A percentile compares a stretch with the other conserved stretches of the same genome.
phyloP scores from a whole-genome alignment of 2,329 filamentous ascomycete species.

The Alternaria novae-zelandiae region DNA sequence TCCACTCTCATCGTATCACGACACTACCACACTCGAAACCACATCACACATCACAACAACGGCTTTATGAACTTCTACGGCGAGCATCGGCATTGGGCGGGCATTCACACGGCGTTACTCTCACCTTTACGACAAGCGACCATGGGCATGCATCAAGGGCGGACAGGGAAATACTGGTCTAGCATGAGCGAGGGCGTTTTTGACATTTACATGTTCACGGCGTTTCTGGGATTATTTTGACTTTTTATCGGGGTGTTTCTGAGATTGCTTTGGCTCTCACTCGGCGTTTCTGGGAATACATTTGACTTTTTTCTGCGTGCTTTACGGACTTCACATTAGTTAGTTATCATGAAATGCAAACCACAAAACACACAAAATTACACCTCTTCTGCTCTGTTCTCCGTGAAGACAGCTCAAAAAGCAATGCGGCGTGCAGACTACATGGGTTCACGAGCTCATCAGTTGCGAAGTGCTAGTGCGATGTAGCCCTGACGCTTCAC shows the following conservation, averaged over 20 bases:
- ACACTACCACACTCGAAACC: slow-evolving; percentile 2
- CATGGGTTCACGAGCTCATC: background rate
- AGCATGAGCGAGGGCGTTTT: background rate
- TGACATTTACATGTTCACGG: background rate
- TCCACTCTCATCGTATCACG: background rate
- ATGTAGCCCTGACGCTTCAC: background rate
- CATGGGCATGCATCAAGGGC: background rate
- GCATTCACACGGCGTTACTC: background rate
- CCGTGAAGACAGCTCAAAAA: background rate
- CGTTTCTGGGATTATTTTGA: background rate
- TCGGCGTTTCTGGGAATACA: background rate
- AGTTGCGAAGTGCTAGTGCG: background rate
- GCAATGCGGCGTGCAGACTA: background rate
- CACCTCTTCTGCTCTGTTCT: background rate
- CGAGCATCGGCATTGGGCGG: background rate
- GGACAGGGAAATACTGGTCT: background rate
- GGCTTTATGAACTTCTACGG: slow-evolving; percentile 98
- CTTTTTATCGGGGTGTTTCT: background rate
- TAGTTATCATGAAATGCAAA: background rate
- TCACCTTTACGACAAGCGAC: background rate
- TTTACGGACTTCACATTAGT: background rate
- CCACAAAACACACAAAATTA: background rate
- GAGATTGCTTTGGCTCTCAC: background rate
- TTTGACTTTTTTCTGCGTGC: background rate
- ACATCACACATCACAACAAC: slow-evolving; percentile 56